Percentiles rank a stretch among this genome's conserved stretches.
phyloP scores from a whole-genome alignment of 23 red algal species.

The Agarophyton chilense region DNA sequence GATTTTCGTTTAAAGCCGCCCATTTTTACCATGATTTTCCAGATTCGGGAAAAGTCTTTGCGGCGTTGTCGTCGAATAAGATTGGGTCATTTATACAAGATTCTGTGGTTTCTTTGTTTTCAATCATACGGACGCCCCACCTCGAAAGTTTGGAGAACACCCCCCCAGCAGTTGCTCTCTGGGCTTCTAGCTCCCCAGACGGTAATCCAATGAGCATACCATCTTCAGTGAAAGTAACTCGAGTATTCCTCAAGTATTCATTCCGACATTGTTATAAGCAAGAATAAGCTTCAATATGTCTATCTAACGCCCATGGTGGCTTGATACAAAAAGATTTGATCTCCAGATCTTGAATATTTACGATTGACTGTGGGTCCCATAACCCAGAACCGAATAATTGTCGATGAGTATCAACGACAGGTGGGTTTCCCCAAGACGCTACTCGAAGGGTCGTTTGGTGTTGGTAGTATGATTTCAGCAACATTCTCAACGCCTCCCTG shows the following conservation, averaged over 20 bases:
- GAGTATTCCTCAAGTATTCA: constrained; percentile 36
- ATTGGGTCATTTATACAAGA: constrained; percentile 31
- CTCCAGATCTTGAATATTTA: constrained; percentile 44
- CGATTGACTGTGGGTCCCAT: constrained; percentile 31
- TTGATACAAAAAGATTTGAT: constrained; percentile 65
- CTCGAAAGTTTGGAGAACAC: constrained; percentile 71
- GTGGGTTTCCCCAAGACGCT: background rate
- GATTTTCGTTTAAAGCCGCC: constrained; percentile 28
- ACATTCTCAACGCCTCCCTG: constrained; percentile 75
- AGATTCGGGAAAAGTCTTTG: constrained; percentile 68
- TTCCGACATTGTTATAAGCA: constrained; percentile 33
- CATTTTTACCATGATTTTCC: constrained; percentile 87
- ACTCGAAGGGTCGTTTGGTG: background rate
- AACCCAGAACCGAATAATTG: constrained; percentile 5
- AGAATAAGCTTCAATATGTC: constrained; percentile 17
- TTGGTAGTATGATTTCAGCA: constrained; percentile 44
- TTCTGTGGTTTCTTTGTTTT: background rate
- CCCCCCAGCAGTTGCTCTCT: constrained; percentile 20
- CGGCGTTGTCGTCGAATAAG: constrained; percentile 71
- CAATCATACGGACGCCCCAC: constrained; percentile 53
- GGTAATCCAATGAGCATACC: constrained; percentile 23
- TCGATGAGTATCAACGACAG: background rate
- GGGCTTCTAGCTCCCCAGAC: constrained; percentile 16
- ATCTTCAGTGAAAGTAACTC: constrained; percentile 9
- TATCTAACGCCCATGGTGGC: constrained; percentile 37